These are phyloP conservation scores for Ceratocystis albifundus DNA, from an alignment of 2,329 filamentous ascomycete species.

Conservation along the genomic window DNA sequence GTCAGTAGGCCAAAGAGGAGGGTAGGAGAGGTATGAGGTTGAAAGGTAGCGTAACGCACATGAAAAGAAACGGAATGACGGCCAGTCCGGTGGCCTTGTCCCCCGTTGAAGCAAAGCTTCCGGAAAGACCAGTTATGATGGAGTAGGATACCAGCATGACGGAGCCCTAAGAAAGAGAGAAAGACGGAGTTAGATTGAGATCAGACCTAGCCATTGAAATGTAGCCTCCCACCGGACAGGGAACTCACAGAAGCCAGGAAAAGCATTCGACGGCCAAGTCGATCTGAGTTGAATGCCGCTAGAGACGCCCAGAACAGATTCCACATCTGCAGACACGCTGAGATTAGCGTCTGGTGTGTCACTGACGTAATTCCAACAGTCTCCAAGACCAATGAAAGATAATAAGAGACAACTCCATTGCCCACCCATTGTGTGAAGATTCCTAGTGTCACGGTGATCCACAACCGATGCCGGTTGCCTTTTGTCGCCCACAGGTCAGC, in stretches of 20 bases:
- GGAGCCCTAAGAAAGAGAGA: constrained; percentile 27
- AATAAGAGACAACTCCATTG: constrained; percentile 41
- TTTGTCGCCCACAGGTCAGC: constrained; percentile 39
- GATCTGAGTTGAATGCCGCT: constrained; percentile 35
- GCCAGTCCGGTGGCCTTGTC: constrained; percentile 31
- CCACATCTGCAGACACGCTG: constrained; percentile 28
- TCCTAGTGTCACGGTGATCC: constrained; percentile 40
- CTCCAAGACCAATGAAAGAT: constrained; percentile 36
- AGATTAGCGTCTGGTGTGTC: constrained; percentile 33
- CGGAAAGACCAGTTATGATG: constrained; percentile 36
- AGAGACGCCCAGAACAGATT: constrained; percentile 34
- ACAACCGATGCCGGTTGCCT: constrained; percentile 40
- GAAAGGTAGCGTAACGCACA: constrained; percentile 31
- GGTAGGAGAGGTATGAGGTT: neutral
- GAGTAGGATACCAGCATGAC: constrained; percentile 42
- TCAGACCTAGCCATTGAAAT: neutral
- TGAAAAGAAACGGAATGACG: constrained; percentile 48
- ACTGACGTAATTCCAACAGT: constrained; percentile 36
- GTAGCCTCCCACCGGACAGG: neutral
- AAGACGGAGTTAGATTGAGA: constrained; percentile 26
- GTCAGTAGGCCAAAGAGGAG: neutral
- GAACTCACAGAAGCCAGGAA: constrained; percentile 39
- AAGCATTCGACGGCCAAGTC: constrained; percentile 40
- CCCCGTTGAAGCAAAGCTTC: constrained; percentile 33
- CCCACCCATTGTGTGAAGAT: constrained; percentile 45